Evolutionary conservation across 2,329 filamentous ascomycete genomes (phyloP).

Genomic region (Mycocentrospora acerina): DNA sequence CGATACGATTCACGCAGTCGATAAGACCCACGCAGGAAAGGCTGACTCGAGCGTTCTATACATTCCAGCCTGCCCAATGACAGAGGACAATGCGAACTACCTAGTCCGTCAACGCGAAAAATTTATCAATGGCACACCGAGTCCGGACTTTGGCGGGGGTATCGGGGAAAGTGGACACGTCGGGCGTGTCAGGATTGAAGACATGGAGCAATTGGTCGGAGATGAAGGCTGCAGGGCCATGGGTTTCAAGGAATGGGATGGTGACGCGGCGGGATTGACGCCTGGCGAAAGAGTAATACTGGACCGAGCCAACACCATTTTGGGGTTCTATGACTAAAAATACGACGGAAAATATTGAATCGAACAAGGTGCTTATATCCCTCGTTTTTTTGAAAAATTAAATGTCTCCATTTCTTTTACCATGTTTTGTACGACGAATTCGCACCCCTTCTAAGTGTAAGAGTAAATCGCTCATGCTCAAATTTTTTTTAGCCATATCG

Average conservation of each 20-base stretch:
- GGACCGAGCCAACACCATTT: constrained; percentile 55
- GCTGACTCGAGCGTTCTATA: constrained; percentile 83
- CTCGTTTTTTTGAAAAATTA: too few species aligned
- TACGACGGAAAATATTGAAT: too few species aligned
- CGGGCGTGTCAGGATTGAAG: constrained; percentile 43
- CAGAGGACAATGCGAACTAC: constrained; percentile 71
- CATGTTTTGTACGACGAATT: too few species aligned
- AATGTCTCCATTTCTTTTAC: too few species aligned
- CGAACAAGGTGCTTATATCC: too few species aligned
- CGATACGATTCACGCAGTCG: constrained; percentile 79
- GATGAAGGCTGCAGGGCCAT: constrained; percentile 57
- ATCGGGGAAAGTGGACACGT: constrained; percentile 61
- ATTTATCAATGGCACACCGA: constrained; percentile 62
- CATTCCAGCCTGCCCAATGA: constrained; percentile 83
- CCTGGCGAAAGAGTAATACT: constrained; percentile 55
- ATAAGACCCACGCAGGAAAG: constrained; percentile 71
- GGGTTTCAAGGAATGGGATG: constrained; percentile 56
- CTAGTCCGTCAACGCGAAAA: constrained; percentile 69
- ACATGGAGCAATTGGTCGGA: constrained; percentile 44
- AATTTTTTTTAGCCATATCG: too few species aligned
- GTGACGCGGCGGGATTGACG: constrained; percentile 49
- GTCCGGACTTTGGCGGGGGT: constrained; percentile 58
- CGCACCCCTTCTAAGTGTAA: too few species aligned
- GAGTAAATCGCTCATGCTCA: too few species aligned
- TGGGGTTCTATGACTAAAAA: constrained; percentile 51